Evolutionary conservation across 805 yeast genomes (phyloP).

Genomic region (Myxozyma neglecta): DNA sequence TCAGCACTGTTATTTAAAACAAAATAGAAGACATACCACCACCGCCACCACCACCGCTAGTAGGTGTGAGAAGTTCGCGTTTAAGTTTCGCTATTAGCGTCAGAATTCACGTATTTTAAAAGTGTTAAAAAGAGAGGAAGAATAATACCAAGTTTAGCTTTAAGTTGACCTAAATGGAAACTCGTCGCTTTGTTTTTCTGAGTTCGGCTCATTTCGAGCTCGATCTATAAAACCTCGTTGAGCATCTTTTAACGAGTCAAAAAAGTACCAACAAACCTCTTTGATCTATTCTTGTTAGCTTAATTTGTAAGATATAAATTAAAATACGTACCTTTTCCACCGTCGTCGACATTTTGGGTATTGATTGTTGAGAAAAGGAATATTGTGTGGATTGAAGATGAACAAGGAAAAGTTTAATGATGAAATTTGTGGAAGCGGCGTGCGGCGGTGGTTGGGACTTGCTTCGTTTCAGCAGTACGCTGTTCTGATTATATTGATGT

Average conservation of each 20-base stretch:
- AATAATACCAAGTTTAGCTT: constrained; percentile 68
- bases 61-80: constrained; percentile 79
- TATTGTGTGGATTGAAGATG: too few relatives aligned
- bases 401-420: too few relatives aligned
- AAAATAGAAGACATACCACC: constrained; percentile 50
- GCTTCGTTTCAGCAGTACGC: too few relatives aligned
- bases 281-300: constrained; percentile 34
- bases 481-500: too few relatives aligned
- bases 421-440: too few relatives aligned
- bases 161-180: constrained; percentile 94
- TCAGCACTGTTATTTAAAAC: neutral
- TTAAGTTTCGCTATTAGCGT: constrained; percentile 69
- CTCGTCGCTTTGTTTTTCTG: constrained; percentile 98
- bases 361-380: neutral
- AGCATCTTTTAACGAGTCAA: neutral
- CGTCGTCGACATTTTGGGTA: constrained; percentile 58
- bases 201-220: constrained; percentile 56
- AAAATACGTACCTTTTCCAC: constrained; percentile 51
- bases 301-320: neutral
- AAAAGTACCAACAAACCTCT: constrained; percentile 31
- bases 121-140: neutral
- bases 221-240: constrained; percentile 16
- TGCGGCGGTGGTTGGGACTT: too few relatives aligned
- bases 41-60: constrained; percentile 75
- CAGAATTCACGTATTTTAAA: neutral